Conservation (phyloP, 169 alveolate genomes). For the Eimeria tenella region DNA sequence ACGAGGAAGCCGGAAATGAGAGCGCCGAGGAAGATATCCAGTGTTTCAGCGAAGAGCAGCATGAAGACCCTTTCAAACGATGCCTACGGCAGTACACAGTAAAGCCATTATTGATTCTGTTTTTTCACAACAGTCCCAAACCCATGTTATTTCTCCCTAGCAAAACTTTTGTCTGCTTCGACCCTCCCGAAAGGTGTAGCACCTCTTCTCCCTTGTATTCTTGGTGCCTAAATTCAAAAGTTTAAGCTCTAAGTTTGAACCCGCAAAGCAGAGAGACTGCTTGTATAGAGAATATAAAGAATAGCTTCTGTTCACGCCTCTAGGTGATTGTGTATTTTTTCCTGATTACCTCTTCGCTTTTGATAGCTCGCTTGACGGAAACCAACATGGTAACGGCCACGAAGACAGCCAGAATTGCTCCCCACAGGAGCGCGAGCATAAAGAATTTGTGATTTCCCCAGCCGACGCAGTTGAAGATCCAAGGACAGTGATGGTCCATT, state of each 20-base stretch:
- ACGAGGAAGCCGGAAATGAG: slow-evolving; percentile 85
- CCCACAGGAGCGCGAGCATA: slow-evolving; percentile 87
- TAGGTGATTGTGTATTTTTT: neutral
- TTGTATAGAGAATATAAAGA: too few relatives aligned
- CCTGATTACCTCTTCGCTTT: slow-evolving; percentile 51
- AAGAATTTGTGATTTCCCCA: slow-evolving; percentile 92
- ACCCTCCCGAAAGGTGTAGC: too few relatives aligned
- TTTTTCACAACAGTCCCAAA: too few relatives aligned
- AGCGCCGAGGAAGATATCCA: slow-evolving; percentile 85
- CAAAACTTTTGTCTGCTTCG: too few relatives aligned
- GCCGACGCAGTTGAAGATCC: slow-evolving; percentile 94
- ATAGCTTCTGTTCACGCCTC: neutral
- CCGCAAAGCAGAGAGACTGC: too few relatives aligned
- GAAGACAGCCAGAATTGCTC: slow-evolving; percentile 83
- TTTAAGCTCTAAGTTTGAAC: too few relatives aligned
- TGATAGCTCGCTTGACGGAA: slow-evolving; percentile 77
- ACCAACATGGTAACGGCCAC: slow-evolving; percentile 86
- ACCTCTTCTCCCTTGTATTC: too few relatives aligned
- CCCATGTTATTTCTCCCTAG: too few relatives aligned
- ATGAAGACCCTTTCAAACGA: slow-evolving; percentile 87
- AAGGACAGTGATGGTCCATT: slow-evolving; percentile 96
- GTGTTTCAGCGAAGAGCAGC: slow-evolving; percentile 88
- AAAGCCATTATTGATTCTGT: neutral
- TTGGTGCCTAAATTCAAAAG: too few relatives aligned
- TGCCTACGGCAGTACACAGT: slow-evolving; percentile 72